Conservation (phyloP, 2,329 filamentous ascomycete species). For the Aspergillus tanneri region DNA sequence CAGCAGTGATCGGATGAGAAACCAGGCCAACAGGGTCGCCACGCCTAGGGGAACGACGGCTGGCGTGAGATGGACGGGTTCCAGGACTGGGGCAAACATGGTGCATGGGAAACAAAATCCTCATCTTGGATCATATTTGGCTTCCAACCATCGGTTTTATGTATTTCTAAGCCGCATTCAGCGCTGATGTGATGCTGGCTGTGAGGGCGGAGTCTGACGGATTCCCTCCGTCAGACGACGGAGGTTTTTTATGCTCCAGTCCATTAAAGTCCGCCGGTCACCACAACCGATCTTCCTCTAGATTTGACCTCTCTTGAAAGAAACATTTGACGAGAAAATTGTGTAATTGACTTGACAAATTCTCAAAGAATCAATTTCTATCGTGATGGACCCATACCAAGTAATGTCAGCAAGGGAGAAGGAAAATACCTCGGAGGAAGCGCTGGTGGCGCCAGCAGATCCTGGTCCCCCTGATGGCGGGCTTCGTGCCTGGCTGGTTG, state of each 20-base stretch:
- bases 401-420: background rate
- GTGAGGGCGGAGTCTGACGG: background rate
- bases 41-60: background rate
- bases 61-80: background rate
- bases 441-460: background rate
- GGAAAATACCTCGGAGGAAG: background rate
- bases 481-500: background rate
- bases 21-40: background rate
- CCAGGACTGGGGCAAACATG: background rate
- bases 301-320: no score
- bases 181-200: no score
- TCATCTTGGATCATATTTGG: no score
- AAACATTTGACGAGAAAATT: no score
- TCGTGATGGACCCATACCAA: no score
- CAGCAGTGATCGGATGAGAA: background rate
- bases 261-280: background rate
- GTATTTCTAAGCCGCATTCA: no score
- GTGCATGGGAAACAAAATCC: background rate
- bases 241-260: background rate
- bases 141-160: no score
- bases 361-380: background rate
- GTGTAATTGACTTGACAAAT: no score
- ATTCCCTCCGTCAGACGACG: background rate
- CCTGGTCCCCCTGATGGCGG: background rate
- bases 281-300: no score